phyloP scores from a whole-genome alignment of 2,329 filamentous ascomycete genomes.

The Beauveria scarabaeidicola region DNA sequence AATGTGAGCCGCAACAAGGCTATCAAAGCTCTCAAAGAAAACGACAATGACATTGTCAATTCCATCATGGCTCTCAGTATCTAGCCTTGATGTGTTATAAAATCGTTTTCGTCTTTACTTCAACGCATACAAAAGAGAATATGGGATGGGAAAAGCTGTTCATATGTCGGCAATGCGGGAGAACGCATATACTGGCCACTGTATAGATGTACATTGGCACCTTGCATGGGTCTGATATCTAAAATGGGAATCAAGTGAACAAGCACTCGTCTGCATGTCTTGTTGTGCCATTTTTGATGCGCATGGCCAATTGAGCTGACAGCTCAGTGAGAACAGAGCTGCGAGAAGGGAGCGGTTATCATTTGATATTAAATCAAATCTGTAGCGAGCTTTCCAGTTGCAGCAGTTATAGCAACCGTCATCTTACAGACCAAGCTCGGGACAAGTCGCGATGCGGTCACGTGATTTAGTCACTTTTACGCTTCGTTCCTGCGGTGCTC shows the following conservation, averaged over 20 bases:
- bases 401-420: not conserved
- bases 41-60: conserved; percentile 99
- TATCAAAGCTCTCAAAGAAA: conserved; percentile 96
- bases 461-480: conserved; percentile 9
- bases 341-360: not conserved
- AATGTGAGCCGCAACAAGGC: conserved; percentile 97
- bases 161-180: conserved; percentile 10
- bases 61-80: conserved; percentile 98
- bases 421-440: not conserved
- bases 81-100: conserved; percentile 31
- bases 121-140: conserved; percentile 7
- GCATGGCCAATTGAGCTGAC: not conserved
- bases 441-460: conserved; percentile 10
- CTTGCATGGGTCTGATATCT: conserved; percentile 5
- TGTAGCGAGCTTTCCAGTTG: too few species aligned
- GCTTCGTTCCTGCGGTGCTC: conserved; percentile 18
- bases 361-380: too few species aligned
- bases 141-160: conserved; percentile 11
- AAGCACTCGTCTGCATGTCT: not conserved
- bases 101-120: conserved; percentile 14
- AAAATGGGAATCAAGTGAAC: conserved; percentile 11
- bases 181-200: conserved; percentile 7
- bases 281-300: not conserved
- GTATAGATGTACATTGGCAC: conserved; percentile 4
- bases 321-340: not conserved